These are phyloP conservation scores for Mortierella sp. DNA, from an alignment of 371 early-diverging fungal genomes.

Conservation along the genomic window DNA sequence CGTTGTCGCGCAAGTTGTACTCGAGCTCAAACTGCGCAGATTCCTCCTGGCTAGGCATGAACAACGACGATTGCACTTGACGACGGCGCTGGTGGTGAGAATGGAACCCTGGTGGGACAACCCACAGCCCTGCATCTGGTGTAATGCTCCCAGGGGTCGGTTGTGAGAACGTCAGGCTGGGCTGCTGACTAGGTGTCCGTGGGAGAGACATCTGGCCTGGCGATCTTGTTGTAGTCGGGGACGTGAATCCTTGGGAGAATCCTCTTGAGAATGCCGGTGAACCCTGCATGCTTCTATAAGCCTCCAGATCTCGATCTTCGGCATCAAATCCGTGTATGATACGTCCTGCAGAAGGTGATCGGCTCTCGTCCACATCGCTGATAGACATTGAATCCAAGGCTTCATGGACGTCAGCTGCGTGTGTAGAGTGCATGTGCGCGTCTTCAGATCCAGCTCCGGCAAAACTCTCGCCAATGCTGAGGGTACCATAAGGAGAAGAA, in stretches of 20 bases:
- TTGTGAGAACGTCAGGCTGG: slow-evolving; percentile 49
- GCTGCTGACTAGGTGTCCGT: slow-evolving; percentile 43
- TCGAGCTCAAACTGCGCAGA: slow-evolving; percentile 41
- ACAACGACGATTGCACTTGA: slow-evolving; percentile 16
- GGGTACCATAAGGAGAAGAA: slow-evolving; percentile 9
- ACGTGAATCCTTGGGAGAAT: not conserved
- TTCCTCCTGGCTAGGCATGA: slow-evolving; percentile 48
- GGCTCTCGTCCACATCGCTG: not conserved
- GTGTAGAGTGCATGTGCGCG: not conserved
- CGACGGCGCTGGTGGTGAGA: slow-evolving; percentile 42
- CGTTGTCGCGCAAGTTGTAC: slow-evolving; percentile 20
- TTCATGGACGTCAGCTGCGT: slow-evolving; percentile 17
- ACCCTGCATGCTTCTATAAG: not conserved
- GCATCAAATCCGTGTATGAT: slow-evolving; percentile 24
- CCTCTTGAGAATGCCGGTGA: not conserved
- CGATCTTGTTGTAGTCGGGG: not conserved
- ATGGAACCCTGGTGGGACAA: slow-evolving; percentile 49
- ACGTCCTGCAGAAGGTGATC: not conserved
- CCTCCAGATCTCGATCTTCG: not conserved
- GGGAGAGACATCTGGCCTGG: slow-evolving; percentile 20
- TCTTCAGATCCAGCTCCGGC: not conserved
- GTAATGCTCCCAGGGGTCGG: slow-evolving; percentile 39
- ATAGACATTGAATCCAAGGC: slow-evolving; percentile 43
- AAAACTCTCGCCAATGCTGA: not conserved
- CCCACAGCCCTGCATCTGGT: slow-evolving; percentile 28